phyloP scores from a whole-genome alignment of 1,284 basidiomycete species.

The Melanopsichium pennsylvanicum region DNA sequence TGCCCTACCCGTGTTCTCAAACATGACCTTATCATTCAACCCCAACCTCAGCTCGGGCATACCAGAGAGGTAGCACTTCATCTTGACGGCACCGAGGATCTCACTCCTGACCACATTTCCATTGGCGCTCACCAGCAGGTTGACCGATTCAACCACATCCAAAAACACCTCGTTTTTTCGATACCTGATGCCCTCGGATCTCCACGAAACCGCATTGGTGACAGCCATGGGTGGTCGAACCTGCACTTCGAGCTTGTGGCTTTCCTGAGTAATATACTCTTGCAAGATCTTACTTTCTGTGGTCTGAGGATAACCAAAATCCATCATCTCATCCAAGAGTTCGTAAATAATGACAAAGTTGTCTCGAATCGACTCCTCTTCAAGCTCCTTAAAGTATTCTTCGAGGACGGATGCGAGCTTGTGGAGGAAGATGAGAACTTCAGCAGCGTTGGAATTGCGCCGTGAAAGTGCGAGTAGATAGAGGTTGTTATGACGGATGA shows the following conservation, averaged over 20 bases:
- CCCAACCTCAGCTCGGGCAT: conserved; percentile 98
- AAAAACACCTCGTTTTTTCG: conserved; percentile 99
- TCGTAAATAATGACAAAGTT: conserved; percentile 96
- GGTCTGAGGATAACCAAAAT: conserved; percentile 98
- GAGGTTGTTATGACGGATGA: conserved; percentile 96
- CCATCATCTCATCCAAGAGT: conserved; percentile 99
- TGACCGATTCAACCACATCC: conserved; percentile 97
- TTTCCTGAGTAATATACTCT: conserved; percentile 99
- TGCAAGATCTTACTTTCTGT: conserved; percentile 99
- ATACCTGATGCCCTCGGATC: conserved; percentile 96
- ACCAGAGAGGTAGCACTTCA: conserved; percentile 98
- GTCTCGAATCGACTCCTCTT: conserved; percentile 98
- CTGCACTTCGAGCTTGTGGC: conserved; percentile 97
- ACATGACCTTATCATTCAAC: conserved; percentile 99
- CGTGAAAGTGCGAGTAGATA: conserved; percentile 95
- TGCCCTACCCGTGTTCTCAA: conserved; percentile 92
- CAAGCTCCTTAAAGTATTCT: conserved; percentile 99
- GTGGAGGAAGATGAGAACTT: conserved; percentile 96
- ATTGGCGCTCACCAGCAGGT: conserved; percentile 93
- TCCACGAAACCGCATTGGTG: conserved; percentile 98
- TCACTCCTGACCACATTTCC: conserved; percentile 97
- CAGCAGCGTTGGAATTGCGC: conserved; percentile 93
- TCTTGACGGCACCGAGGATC: conserved; percentile 96
- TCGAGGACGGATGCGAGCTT: conserved; percentile 79
- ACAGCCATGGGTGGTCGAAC: conserved; percentile 95